Conservation (phyloP, 805 yeast species). For the Zygosaccharomyces lentus region DNA sequence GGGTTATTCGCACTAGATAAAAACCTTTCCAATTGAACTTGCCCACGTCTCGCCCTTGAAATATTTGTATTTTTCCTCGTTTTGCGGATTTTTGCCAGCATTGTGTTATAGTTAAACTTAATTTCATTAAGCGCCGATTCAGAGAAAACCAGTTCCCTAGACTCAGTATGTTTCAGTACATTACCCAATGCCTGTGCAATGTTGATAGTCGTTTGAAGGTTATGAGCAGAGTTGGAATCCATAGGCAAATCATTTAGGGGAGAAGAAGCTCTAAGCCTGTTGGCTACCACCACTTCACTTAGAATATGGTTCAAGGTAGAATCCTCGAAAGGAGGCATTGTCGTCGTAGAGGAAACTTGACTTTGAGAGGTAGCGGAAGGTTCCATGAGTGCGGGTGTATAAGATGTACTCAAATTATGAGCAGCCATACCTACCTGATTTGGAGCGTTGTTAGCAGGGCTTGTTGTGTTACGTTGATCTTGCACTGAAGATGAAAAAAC, state of each 20-base stretch:
- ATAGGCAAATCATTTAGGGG: conserved; percentile 8
- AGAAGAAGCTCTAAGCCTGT: conserved; percentile 6
- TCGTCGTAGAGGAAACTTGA: conserved; percentile 5
- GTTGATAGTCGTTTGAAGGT: conserved; percentile 27
- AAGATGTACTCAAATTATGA: conserved; percentile 6
- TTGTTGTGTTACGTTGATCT: conserved; percentile 3
- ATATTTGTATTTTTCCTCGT: conserved; percentile 16
- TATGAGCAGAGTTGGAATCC: conserved; percentile 10
- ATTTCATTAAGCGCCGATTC: conserved; percentile 28
- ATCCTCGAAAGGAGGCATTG: conserved; percentile 16
- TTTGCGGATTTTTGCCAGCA: conserved; percentile 26
- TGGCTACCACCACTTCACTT: conserved; percentile 12
- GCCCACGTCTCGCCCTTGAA: conserved; percentile 12
- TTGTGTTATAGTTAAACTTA: conserved; percentile 21
- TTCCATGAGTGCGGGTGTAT: not conserved
- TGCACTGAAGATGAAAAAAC: conserved; percentile 17
- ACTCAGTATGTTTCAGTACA: conserved; percentile 29
- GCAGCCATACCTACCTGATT: conserved; percentile 3
- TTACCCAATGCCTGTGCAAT: conserved; percentile 33
- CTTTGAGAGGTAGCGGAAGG: conserved; percentile 5
- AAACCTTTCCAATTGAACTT: conserved; percentile 16
- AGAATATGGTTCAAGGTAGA: conserved; percentile 19
- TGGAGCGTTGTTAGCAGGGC: conserved; percentile 1
- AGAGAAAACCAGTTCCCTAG: conserved; percentile 29
- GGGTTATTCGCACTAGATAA: conserved; percentile 9